Evolutionary conservation across 768 basidiomycete genomes (phyloP).

Genomic region (Solioccasus polychromus): DNA sequence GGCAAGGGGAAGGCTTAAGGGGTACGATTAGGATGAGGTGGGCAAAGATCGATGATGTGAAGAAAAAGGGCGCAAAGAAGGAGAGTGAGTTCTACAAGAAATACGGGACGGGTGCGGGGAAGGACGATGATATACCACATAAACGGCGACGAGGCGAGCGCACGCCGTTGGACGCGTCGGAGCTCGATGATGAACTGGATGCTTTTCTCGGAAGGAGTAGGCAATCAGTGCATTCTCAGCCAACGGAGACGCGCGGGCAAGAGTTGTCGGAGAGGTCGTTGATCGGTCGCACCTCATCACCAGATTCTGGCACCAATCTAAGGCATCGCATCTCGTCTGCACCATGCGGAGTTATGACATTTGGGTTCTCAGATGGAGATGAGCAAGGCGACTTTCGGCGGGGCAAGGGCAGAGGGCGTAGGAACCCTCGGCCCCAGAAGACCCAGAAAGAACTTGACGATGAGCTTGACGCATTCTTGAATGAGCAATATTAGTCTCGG

Average conservation of each 20-base stretch:
- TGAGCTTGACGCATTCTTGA: constrained; percentile 77
- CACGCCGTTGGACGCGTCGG: constrained; percentile 34
- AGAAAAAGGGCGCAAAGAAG: constrained; percentile 69
- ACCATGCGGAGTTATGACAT: constrained; percentile 19
- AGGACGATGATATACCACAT: constrained; percentile 43
- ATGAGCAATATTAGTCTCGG: constrained; percentile 40
- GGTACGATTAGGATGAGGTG: constrained; percentile 72
- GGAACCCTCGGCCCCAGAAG: constrained; percentile 44
- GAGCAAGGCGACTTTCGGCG: constrained; percentile 26
- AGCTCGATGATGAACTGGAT: constrained; percentile 68
- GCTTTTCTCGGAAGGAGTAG: constrained; percentile 55
- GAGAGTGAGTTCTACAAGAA: constrained; percentile 79
- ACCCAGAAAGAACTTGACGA: constrained; percentile 79
- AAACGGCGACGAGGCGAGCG: constrained; percentile 39
- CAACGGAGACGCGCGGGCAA: constrained; percentile 69
- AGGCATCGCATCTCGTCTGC: constrained; percentile 46
- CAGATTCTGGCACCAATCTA: constrained; percentile 41
- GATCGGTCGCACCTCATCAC: constrained; percentile 52
- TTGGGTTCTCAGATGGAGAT: constrained; percentile 20
- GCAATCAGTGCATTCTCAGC: constrained; percentile 36
- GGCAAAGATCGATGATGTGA: constrained; percentile 70
- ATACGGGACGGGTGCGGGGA: constrained; percentile 66
- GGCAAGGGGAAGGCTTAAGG: constrained; percentile 64
- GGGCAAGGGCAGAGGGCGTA: constrained; percentile 36
- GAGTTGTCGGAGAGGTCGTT: constrained; percentile 55